Conservation (phyloP, 1,139 yeast species). For the Scheffersomyces cryptocercus region DNA sequence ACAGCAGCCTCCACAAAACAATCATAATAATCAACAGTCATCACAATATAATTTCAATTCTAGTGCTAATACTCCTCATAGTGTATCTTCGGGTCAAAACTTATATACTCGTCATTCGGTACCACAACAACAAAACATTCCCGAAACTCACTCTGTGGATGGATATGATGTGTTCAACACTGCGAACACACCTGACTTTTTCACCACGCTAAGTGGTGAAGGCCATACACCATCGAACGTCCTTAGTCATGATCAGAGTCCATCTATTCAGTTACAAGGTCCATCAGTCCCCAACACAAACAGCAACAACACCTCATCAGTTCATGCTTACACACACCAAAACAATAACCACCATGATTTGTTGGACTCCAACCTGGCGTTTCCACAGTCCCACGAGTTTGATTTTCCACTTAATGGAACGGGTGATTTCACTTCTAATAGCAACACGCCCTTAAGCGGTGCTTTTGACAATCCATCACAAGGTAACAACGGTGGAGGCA, state of each 20-base stretch:
- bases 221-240: constrained; percentile 21
- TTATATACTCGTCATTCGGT: constrained; percentile 4
- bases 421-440: not conserved
- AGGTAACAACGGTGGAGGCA: not conserved
- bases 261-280: not conserved
- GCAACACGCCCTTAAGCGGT: constrained; percentile 1
- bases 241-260: constrained; percentile 3
- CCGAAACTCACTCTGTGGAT: constrained; percentile 13
- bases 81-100: constrained; percentile 6
- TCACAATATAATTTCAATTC: not conserved
- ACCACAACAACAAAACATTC: constrained; percentile 3
- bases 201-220: constrained; percentile 12
- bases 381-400: constrained; percentile 4
- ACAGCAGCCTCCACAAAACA: not conserved
- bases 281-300: constrained; percentile 3
- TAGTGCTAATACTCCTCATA: constrained; percentile 8
- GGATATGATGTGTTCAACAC: constrained; percentile 9
- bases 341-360: constrained; percentile 6
- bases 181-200: constrained; percentile 34
- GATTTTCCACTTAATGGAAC: constrained; percentile 4
- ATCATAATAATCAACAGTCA: constrained; percentile 3
- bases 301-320: constrained; percentile 2
- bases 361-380: constrained; percentile 4
- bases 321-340: constrained; percentile 11
- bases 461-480: constrained; percentile 1